Base-by-base conservation (phyloP, 192 early-diverging fungal species). In the Geranomyces variabilis region DNA sequence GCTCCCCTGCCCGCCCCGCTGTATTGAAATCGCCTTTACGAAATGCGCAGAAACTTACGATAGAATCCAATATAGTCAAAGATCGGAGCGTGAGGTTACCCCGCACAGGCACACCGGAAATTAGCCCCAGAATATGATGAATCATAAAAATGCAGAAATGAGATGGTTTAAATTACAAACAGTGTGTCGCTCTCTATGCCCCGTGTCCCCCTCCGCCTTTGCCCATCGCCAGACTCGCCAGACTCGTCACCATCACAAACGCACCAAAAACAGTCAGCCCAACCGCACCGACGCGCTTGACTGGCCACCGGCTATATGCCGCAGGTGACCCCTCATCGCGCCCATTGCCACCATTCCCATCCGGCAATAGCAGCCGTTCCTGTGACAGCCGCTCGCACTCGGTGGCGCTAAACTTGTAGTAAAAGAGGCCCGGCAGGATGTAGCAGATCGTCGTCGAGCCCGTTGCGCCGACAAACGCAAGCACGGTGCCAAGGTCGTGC, bases 371-470 rank as follows among this genome's bases (percentile, higher is more conserved):
- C 34, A 33, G 30, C 29, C 47, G 34, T 15, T 60, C 63, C 21
- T 36, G 17, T 15, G 58, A 28, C 29, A 17, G 29, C 17, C 53
- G 17, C 33, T 19, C 26, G 22, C 34, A 61, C 26, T 68, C 34
- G 63, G 36, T 28, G 57, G 51, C 49, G 21, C 53, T 69, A 36
- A 29, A 96, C 79, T 93, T 94, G 81, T 89, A 95, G 81, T 97
- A 99, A 67, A 97, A 94, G 13, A 92, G 46, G 3, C 95, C 93
- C 0, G 97, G 97, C 21, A 99, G 80, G 66, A 99, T 99, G 76
- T 97, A 98, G 55, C 94, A 95, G 45, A 99, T 94, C 33, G 90
- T 90, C 0, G 96, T 98, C 1, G 93, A 95, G 15, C 97, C 97
- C 0, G 97, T 98, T 2, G 96, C 94, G 30, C 97, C 97, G 0